Base-by-base conservation (phyloP, 352 stramenopile species). In the Phytophthora constricta region DNA sequence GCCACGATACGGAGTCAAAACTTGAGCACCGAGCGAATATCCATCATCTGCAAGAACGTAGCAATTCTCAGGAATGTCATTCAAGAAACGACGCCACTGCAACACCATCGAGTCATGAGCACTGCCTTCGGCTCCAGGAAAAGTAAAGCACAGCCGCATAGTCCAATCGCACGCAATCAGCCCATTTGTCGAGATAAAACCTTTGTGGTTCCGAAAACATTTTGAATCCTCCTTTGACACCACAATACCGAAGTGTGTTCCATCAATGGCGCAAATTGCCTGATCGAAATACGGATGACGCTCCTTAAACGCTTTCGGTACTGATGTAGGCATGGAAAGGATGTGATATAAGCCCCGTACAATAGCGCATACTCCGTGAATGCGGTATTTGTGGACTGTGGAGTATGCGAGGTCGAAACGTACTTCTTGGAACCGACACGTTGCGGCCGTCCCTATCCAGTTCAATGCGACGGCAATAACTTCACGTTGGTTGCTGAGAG, bases 381-480 rank as follows among this genome's bases (percentile, higher is more conserved):
- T 3, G 11, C 57, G 33, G 33, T 64, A 64, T 19, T 57, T 56
- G 19, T 52, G 46, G 1, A 64, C 34, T 13, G 57, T 57, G 0
- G 26, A 63, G 17, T 56, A 56, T 1, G 45, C 13, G 0, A 63
- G 13, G 16, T 51, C 46, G 26, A 63, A 63, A 1, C 50, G 4
- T 0, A 57, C 33, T 19, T 64, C 34, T 42, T 64, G 57, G 4
- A 10, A 19, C 2, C 54, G 54, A n/a, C 42, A 62, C 5, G 54
- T 62, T 1, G 42, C 27, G 3, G 43, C 42, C 17, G 26, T 62
- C 1, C 54, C 43, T 2, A 53, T 62, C 43, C 54, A 62, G 16
- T 62, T 37, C 0, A 62, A 19, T 1, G 54, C 28, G 5, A 55
- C 51, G 13, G 31, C 31, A 39, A 39, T 7, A 39, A 39, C 31